phyloP scores from a whole-genome alignment of 495 filamentous ascomycete species.

The Trichocladium antarcticum region DNA sequence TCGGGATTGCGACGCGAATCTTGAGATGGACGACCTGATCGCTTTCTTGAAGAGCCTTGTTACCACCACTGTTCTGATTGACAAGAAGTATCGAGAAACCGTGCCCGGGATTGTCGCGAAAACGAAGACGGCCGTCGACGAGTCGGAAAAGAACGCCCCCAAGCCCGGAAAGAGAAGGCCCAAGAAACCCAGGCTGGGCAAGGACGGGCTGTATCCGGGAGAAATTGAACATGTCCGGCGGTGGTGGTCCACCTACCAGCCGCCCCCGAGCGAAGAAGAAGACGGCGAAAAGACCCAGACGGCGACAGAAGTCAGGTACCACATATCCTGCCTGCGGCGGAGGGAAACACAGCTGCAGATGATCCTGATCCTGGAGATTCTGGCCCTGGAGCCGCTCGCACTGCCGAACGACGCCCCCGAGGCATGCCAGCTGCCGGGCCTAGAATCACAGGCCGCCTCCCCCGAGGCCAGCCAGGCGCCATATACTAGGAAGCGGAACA shows the following conservation, averaged over 20 bases:
- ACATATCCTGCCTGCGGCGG: slow-evolving; percentile 54
- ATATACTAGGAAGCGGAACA: slow-evolving; percentile 30
- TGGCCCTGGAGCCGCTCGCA: slow-evolving; percentile 54
- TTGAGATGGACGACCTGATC: slow-evolving; percentile 50
- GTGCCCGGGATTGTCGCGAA: slow-evolving; percentile 56
- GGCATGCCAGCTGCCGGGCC: slow-evolving; percentile 32
- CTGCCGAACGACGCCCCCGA: slow-evolving; percentile 25
- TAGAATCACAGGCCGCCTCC: slow-evolving; percentile 17
- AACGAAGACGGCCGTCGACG: slow-evolving; percentile 44
- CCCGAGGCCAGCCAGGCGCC: slow-evolving; percentile 20
- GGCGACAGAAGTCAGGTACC: slow-evolving; percentile 41
- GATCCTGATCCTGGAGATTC: slow-evolving; percentile 77
- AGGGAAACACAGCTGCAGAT: slow-evolving; percentile 84
- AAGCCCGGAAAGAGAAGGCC: slow-evolving; percentile 47
- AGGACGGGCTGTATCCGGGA: slow-evolving; percentile 62
- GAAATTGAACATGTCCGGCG: slow-evolving; percentile 64
- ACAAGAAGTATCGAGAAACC: slow-evolving; percentile 77
- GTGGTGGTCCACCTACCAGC: slow-evolving; percentile 62
- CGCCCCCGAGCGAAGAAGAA: slow-evolving; percentile 24
- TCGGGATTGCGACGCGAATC: slow-evolving; percentile 40
- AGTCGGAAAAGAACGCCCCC: slow-evolving; percentile 48
- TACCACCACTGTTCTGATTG: slow-evolving; percentile 61
- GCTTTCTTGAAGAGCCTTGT: slow-evolving; percentile 61
- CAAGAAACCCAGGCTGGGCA: slow-evolving; percentile 62
- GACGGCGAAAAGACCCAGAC: slow-evolving; percentile 30